Percentiles rank a stretch among this genome's conserved stretches.
These are phyloP conservation scores for Sclerotinia nivalis DNA, from an alignment of 2,329 filamentous ascomycete genomes.

Conservation along the genomic window DNA sequence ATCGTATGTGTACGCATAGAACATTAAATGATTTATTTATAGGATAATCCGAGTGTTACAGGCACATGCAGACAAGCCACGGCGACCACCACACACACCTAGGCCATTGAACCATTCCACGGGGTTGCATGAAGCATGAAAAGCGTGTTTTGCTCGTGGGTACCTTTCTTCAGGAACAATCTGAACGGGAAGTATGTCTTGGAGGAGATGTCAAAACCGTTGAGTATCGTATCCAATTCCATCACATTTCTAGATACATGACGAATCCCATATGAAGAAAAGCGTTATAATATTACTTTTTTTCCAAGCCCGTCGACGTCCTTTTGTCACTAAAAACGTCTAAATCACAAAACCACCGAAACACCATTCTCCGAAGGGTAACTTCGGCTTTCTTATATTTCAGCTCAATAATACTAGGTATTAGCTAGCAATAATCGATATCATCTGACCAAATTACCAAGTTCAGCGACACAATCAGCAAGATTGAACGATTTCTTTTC, in stretches of 20 bases:
- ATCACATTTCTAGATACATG: conserved; percentile 12
- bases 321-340: conserved; percentile 7
- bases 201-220: conserved; percentile 22
- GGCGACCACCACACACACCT: conserved; percentile 18
- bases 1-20: conserved; percentile 9
- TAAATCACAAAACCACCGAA: background rate
- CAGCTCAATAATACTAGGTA: conserved; percentile 16
- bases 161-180: conserved; percentile 17
- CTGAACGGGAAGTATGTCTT: conserved; percentile 20
- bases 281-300: background rate
- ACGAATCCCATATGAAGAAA: conserved; percentile 17
- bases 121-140: conserved; percentile 23
- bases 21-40: conserved; percentile 17
- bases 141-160: conserved; percentile 24
- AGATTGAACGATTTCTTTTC: conserved; percentile 10
- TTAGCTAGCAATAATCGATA: conserved; percentile 5
- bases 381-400: conserved; percentile 11
- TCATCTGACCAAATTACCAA: conserved; percentile 11
- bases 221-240: conserved; percentile 16
- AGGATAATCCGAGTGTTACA: conserved; percentile 6
- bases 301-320: background rate
- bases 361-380: background rate
- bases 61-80: conserved; percentile 19
- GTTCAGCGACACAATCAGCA: conserved; percentile 1
- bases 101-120: conserved; percentile 17